These are phyloP conservation scores for Auricularia auricula-judae DNA, from an alignment of 768 basidiomycete species.

Conservation along the genomic window DNA sequence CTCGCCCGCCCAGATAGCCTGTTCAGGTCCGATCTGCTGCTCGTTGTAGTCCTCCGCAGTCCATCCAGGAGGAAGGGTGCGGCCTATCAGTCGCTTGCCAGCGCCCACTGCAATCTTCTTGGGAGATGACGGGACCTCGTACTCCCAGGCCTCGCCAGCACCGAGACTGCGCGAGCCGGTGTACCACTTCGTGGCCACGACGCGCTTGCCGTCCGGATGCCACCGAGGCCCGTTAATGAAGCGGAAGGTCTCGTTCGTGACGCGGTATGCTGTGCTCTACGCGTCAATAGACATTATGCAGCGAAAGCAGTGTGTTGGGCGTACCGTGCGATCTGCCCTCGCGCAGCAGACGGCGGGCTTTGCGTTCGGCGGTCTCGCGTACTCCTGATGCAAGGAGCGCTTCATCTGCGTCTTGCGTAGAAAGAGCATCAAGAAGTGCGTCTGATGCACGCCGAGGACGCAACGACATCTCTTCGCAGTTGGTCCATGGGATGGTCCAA, in stretches of 20 bases:
- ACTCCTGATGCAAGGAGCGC: slow-evolving; percentile 36
- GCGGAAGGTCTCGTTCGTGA: slow-evolving; percentile 68
- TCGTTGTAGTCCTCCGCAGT: slow-evolving; percentile 44
- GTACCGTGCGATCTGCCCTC: slow-evolving; percentile 45
- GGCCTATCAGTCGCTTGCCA: slow-evolving; percentile 45
- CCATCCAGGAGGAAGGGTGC: slow-evolving; percentile 53
- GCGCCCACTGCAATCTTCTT: slow-evolving; percentile 19
- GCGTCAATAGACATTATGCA: neutral
- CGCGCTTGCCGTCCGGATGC: slow-evolving; percentile 50
- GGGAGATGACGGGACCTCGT: slow-evolving; percentile 30
- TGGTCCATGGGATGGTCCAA: slow-evolving; percentile 56
- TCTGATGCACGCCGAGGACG: neutral
- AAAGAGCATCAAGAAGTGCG: slow-evolving; percentile 14
- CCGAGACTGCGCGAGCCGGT: slow-evolving; percentile 52
- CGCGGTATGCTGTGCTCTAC: slow-evolving; percentile 25
- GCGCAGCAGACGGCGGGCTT: slow-evolving; percentile 34
- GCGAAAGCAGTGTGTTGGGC: slow-evolving; percentile 11
- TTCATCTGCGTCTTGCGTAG: slow-evolving; percentile 31
- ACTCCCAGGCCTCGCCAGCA: slow-evolving; percentile 68
- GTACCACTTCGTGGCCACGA: slow-evolving; percentile 75
- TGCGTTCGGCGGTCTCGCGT: slow-evolving; percentile 39
- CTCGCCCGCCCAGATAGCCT: slow-evolving; percentile 48
- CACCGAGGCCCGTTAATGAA: slow-evolving; percentile 61
- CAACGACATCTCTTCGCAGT: slow-evolving; percentile 44
- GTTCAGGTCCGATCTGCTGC: slow-evolving; percentile 67